phyloP scores from a whole-genome alignment of 805 yeast genomes.

The Saccharomyces kudriavzevii region DNA sequence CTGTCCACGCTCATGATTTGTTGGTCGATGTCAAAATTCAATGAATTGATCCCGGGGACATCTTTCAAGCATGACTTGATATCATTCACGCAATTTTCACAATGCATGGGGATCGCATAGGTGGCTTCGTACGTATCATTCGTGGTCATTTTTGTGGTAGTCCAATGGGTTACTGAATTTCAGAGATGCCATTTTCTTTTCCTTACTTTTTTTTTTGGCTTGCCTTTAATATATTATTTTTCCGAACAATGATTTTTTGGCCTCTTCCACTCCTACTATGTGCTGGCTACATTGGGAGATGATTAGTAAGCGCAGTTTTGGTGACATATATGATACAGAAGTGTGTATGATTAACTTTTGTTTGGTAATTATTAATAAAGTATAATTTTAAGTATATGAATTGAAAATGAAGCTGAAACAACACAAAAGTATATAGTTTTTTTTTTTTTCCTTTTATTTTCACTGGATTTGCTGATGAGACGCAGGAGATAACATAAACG shows the following conservation, averaged over 20 bases:
- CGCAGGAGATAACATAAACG: not conserved
- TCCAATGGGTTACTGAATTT: not conserved
- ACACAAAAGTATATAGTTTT: not conserved
- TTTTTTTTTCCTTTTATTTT: not conserved
- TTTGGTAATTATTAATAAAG: not conserved
- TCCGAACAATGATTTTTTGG: not conserved
- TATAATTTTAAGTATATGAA: not conserved
- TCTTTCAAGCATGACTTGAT: constrained; percentile 46
- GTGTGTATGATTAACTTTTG: not conserved
- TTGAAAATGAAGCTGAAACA: constrained; percentile 1
- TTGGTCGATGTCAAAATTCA: constrained; percentile 46
- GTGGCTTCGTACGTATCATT: constrained; percentile 55
- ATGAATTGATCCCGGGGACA: constrained; percentile 44
- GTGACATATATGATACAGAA: not conserved
- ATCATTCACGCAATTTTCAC: constrained; percentile 60
- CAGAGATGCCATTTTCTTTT: not conserved
- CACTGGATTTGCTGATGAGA: not conserved
- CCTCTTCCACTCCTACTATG: not conserved
- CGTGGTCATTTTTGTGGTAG: not conserved
- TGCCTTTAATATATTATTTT: not conserved
- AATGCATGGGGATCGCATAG: constrained; percentile 80
- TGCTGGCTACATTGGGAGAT: not conserved
- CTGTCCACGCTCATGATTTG: constrained; percentile 66
- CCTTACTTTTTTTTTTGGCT: not conserved
- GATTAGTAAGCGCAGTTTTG: not conserved